These are phyloP conservation scores for Oryza coarctata DNA, from an alignment of 176 grass and related monocot species.

Conservation along the genomic window DNA sequence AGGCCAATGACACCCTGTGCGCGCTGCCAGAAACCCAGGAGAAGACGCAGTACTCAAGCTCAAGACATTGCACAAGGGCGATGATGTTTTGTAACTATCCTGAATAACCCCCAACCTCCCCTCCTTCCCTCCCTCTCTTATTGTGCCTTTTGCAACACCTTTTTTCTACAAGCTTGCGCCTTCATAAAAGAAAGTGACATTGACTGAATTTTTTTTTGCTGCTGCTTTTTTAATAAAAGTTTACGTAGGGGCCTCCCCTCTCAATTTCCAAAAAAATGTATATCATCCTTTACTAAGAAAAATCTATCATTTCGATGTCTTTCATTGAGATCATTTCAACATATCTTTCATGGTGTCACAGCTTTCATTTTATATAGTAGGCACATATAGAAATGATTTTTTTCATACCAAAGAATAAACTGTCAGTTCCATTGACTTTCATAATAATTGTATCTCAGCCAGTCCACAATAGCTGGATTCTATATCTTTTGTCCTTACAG, in stretches of 20 bases:
- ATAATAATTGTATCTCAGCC: background rate
- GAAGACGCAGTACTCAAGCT: background rate
- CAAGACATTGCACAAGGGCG: too few relatives aligned
- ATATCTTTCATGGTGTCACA: background rate
- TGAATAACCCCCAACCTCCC: too few relatives aligned
- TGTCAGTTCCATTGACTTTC: background rate
- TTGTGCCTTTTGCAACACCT: too few relatives aligned
- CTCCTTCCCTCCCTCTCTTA: too few relatives aligned
- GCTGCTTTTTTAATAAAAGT: background rate
- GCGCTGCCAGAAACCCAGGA: background rate
- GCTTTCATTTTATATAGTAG: slow-evolving; percentile 1
- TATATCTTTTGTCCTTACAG: background rate
- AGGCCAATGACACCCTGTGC: background rate
- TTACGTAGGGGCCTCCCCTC: background rate
- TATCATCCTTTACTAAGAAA: background rate
- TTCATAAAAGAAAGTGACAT: background rate
- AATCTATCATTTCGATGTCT: slow-evolving; percentile 9
- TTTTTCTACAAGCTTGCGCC: background rate
- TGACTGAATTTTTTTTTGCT: background rate
- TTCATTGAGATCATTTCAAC: slow-evolving; percentile 12
- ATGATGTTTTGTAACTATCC: too few relatives aligned
- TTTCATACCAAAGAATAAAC: slow-evolving; percentile 3
- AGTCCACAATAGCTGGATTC: background rate
- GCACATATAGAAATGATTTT: background rate
- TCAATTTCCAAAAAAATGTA: background rate